Evolutionary conservation across 352 stramenopile genomes (phyloP).

Genomic region (Phytophthora pluvialis): DNA sequence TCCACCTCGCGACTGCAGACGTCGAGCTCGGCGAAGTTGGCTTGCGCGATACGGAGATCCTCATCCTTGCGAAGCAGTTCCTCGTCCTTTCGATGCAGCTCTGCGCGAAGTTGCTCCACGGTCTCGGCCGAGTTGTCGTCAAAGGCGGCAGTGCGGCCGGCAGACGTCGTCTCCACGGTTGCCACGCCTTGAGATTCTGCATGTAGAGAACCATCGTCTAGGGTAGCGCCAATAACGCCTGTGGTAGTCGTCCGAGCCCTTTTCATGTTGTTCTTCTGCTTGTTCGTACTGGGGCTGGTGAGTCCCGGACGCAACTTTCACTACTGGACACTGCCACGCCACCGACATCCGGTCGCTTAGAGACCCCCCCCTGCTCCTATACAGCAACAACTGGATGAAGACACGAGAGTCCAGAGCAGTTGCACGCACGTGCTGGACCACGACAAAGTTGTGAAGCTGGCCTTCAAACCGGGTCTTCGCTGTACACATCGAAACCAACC

Average conservation of each 20-base stretch:
- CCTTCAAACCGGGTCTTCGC: too few relatives aligned
- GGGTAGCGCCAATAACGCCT: not conserved
- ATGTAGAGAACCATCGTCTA: too few relatives aligned
- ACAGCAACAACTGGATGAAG: not conserved
- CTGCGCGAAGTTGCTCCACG: not conserved
- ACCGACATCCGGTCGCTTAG: too few relatives aligned
- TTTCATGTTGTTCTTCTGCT: not conserved
- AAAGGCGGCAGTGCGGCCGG: not conserved
- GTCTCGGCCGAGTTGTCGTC: not conserved
- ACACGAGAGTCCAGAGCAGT: too few relatives aligned
- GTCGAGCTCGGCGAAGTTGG: slow-evolving; percentile 29
- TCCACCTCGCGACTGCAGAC: slow-evolving; percentile 43
- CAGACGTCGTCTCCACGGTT: not conserved
- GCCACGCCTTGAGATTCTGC: too few relatives aligned
- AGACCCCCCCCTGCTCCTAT: not conserved
- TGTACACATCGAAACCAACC: not conserved
- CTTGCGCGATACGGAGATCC: not conserved
- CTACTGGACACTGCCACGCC: not conserved
- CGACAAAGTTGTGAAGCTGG: too few relatives aligned
- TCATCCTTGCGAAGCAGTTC: slow-evolving; percentile 12
- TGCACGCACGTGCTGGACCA: too few relatives aligned
- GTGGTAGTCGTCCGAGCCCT: not conserved
- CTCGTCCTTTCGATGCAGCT: not conserved
- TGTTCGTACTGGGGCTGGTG: not conserved
- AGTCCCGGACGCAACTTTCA: not conserved